phyloP scores from a whole-genome alignment of 2,329 filamentous ascomycete genomes.

The Cladosporium sp. region DNA sequence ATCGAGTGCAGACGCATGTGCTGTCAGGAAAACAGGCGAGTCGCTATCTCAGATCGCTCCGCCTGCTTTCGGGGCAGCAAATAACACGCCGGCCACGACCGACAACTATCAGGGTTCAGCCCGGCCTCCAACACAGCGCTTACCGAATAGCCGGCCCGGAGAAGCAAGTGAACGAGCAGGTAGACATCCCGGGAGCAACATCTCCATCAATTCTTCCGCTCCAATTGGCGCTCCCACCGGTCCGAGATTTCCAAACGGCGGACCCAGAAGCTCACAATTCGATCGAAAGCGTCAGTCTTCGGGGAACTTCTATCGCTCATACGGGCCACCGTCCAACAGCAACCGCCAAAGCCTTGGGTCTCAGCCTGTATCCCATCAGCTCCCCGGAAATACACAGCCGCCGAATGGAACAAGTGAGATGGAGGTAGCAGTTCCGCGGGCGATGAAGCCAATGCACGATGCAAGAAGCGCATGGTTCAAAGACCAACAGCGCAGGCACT shows the following conservation, averaged over 20 bases:
- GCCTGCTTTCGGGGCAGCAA: no score
- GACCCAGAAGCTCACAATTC: no score
- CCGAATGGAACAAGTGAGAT: constrained; percentile 1
- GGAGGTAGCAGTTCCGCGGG: neutral
- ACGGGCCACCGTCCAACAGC: no score
- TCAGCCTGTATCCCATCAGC: neutral
- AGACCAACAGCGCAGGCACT: neutral
- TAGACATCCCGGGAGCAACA: neutral
- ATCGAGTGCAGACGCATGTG: no score
- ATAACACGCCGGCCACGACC: neutral
- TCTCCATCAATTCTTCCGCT: no score
- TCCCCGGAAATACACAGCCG: neutral
- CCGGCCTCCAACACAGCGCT: neutral
- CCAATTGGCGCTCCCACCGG: neutral
- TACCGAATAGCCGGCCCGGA: neutral
- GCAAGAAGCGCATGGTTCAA: neutral
- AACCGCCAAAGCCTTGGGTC: no score
- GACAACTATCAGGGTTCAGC: neutral
- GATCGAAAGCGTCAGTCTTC: neutral
- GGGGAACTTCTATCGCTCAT: neutral
- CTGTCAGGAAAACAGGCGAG: no score
- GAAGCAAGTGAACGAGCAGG: neutral
- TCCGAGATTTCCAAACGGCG: neutral
- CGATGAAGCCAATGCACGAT: neutral
- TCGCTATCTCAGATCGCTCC: no score